A percentile compares a stretch with the other conserved stretches of the same genome.
phyloP scores from a whole-genome alignment of 257 asterid genomes.

The Phtheirospermum japonicum region DNA sequence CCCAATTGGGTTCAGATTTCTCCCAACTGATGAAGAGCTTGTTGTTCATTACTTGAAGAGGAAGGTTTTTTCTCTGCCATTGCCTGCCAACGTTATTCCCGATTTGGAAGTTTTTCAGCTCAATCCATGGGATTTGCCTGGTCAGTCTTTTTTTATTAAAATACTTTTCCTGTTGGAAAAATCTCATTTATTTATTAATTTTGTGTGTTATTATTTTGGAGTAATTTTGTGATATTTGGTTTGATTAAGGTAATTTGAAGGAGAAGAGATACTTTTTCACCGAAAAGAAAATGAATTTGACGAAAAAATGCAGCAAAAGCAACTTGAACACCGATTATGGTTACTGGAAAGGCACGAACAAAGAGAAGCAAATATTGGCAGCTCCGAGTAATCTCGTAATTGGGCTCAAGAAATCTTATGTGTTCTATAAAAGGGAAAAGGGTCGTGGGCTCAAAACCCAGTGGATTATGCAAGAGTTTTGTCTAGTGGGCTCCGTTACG shows the following conservation, averaged over 20 bases:
- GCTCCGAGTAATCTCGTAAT: slow-evolving; percentile 25
- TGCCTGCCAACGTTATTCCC: slow-evolving; percentile 46
- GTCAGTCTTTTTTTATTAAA: slow-evolving; percentile 24
- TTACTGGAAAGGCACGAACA: slow-evolving; percentile 39
- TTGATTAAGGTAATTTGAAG: slow-evolving; percentile 40
- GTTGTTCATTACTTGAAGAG: slow-evolving; percentile 47
- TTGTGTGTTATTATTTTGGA: neutral
- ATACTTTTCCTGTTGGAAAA: neutral
- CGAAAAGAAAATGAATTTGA: slow-evolving; percentile 27
- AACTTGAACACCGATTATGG: slow-evolving; percentile 35
- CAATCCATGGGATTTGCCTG: slow-evolving; percentile 56
- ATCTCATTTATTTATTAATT: neutral
- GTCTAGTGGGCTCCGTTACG: slow-evolving; percentile 33
- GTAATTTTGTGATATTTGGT: neutral
- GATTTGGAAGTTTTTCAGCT: slow-evolving; percentile 36
- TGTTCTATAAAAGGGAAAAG: slow-evolving; percentile 33
- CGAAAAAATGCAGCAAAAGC: slow-evolving; percentile 21
- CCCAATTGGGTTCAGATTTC: slow-evolving; percentile 58
- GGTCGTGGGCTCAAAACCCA: slow-evolving; percentile 29
- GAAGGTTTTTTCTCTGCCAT: slow-evolving; percentile 39
- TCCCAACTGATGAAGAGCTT: slow-evolving; percentile 50
- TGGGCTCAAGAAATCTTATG: slow-evolving; percentile 39
- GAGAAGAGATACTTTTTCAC: slow-evolving; percentile 54
- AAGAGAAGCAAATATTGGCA: slow-evolving; percentile 34
- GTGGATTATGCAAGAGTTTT: slow-evolving; percentile 47